These are phyloP conservation scores for Aspergillus pseudoterreus DNA, from an alignment of 2,329 filamentous ascomycete species.

Conservation along the genomic window DNA sequence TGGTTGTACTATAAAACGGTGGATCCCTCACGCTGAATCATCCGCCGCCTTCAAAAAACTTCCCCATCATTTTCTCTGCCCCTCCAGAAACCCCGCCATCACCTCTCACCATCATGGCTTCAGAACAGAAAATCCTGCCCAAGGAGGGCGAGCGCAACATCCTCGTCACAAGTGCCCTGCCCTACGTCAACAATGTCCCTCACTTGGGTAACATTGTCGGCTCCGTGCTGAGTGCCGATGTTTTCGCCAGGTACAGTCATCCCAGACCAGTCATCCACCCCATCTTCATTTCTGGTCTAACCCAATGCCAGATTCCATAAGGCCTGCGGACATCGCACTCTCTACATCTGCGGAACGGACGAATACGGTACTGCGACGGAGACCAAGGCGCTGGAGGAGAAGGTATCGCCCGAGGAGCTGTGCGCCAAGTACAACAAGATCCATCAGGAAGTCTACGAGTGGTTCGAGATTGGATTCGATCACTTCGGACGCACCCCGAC, in stretches of 20 bases:
- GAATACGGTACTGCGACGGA: conserved; percentile 96
- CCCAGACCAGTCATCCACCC: conserved; percentile 31
- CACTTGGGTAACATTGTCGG: conserved; percentile 89
- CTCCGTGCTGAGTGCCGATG: conserved; percentile 82
- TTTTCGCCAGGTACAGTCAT: conserved; percentile 57
- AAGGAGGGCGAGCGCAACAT: conserved; percentile 76
- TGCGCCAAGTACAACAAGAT: conserved; percentile 91
- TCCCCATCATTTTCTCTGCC: conserved; percentile 7
- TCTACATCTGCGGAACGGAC: conserved; percentile 82
- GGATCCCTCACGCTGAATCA: conserved; percentile 13
- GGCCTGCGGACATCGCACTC: conserved; percentile 72
- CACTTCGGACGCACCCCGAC: conserved; percentile 93
- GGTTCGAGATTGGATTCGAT: conserved; percentile 94
- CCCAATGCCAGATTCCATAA: conserved; percentile 42
- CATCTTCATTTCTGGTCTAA: conserved; percentile 58
- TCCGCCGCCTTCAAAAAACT: conserved; percentile 12
- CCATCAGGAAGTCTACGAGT: conserved; percentile 88
- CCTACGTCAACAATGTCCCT: conserved; percentile 76
- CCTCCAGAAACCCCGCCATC: conserved; percentile 13
- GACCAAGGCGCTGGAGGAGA: conserved; percentile 89
- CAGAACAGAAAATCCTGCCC: conserved; percentile 53
- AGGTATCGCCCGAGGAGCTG: conserved; percentile 74
- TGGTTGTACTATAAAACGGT: too few species aligned
- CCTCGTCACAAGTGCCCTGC: conserved; percentile 85
- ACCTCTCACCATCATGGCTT: conserved; percentile 23